These are phyloP conservation scores for Fusarium annulatum DNA, from an alignment of 2,329 filamentous ascomycete species.

Conservation along the genomic window DNA sequence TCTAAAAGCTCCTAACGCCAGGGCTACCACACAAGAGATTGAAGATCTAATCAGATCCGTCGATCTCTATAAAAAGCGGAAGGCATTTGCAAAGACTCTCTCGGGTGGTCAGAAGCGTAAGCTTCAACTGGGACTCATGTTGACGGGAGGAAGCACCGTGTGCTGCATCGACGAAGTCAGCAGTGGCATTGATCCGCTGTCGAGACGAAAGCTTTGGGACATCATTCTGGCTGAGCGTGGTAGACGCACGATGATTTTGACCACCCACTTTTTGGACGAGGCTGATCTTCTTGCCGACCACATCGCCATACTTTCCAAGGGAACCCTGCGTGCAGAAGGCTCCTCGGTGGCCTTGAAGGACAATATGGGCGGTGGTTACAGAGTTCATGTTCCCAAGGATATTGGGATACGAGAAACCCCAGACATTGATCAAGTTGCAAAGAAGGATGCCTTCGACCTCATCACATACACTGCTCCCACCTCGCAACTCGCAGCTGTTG, in stretches of 20 bases:
- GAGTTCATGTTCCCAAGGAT: constrained; percentile 77
- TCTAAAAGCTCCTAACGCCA: constrained; percentile 73
- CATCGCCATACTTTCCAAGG: constrained; percentile 88
- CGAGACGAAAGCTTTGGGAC: constrained; percentile 91
- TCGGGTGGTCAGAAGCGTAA: constrained; percentile 95
- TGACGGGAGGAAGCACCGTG: constrained; percentile 87
- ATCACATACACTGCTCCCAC: constrained; percentile 77
- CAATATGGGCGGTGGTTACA: constrained; percentile 83
- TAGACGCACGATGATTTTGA: constrained; percentile 83
- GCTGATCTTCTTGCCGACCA: constrained; percentile 90
- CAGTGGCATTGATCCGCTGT: constrained; percentile 87
- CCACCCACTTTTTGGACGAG: constrained; percentile 94
- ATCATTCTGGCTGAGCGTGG: constrained; percentile 89
- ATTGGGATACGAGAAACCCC: constrained; percentile 59
- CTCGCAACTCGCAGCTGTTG: constrained; percentile 75
- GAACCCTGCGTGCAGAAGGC: constrained; percentile 82
- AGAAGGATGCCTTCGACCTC: constrained; percentile 74
- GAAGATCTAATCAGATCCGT: constrained; percentile 73
- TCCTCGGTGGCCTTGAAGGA: constrained; percentile 90
- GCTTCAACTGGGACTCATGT: constrained; percentile 93
- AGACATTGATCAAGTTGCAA: constrained; percentile 65
- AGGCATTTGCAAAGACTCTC: constrained; percentile 78
- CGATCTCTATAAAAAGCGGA: constrained; percentile 79
- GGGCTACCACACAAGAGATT: constrained; percentile 69
- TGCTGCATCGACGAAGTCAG: constrained; percentile 95